Evolutionary conservation across 1,139 yeast genomes (phyloP).

Genomic region (Nakaseomyces sp.): DNA sequence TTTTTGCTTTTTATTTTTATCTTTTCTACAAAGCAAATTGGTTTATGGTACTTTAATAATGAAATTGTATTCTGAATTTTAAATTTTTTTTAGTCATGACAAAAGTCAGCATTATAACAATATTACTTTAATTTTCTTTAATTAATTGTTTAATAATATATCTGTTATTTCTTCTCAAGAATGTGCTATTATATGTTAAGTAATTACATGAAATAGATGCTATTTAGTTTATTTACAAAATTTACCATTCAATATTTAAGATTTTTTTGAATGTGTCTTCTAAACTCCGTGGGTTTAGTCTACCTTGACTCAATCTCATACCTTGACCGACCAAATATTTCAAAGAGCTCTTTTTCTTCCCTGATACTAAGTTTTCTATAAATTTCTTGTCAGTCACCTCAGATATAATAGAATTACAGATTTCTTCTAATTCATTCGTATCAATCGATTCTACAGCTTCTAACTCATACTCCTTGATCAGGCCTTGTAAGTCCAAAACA

Average conservation of each 20-base stretch:
- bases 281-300: constrained; percentile 44
- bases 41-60: background rate
- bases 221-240: background rate
- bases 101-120: constrained; percentile 3
- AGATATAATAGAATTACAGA: constrained; percentile 47
- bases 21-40: background rate
- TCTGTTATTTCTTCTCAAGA: background rate
- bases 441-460: constrained; percentile 17
- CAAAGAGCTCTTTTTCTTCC: constrained; percentile 53
- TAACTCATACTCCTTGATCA: constrained; percentile 53
- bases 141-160: constrained; percentile 1
- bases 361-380: constrained; percentile 46
- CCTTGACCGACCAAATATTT: constrained; percentile 78
- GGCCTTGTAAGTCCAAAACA: constrained; percentile 30
- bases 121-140: background rate
- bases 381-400: constrained; percentile 42
- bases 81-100: background rate
- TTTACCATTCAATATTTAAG: constrained; percentile 16
- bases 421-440: constrained; percentile 36
- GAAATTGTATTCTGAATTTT: background rate
- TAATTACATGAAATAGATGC: background rate
- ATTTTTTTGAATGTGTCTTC: constrained; percentile 37
- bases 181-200: background rate
- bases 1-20: background rate
- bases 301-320: constrained; percentile 71